Percentiles rank a stretch among this genome's conserved stretches.
Conservation (phyloP, 495 filamentous ascomycete species). For the Tuber melanosporum region DNA sequence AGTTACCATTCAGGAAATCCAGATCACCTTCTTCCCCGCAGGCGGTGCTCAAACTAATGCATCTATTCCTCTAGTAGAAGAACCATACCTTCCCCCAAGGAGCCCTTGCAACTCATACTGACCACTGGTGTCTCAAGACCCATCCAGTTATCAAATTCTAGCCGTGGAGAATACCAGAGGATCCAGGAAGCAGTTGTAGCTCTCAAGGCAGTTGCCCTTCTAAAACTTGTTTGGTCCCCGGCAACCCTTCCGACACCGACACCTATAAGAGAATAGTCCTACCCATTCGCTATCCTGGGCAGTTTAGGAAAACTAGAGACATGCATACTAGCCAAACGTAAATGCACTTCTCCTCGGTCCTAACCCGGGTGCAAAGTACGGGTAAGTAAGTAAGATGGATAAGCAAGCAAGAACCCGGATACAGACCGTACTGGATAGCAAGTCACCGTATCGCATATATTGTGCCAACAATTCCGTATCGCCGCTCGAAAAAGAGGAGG, state of each 20-base stretch:
- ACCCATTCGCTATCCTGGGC: background rate
- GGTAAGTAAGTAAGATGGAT: background rate
- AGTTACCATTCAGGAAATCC: background rate
- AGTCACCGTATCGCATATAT: background rate
- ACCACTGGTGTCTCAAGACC: background rate
- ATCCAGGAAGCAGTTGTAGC: background rate
- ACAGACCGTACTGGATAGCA: background rate
- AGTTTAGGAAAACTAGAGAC: background rate
- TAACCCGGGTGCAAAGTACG: background rate
- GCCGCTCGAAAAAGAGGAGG: background rate
- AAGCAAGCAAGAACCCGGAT: background rate
- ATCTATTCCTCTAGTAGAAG: background rate
- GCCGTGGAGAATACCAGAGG: background rate
- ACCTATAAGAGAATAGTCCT: background rate
- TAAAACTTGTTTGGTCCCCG: background rate
- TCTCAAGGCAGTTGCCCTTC: background rate
- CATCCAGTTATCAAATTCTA: background rate
- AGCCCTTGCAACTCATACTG: background rate
- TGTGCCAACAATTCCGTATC: background rate
- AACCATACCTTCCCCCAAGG: background rate
- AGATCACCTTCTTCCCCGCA: background rate
- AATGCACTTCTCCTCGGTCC: background rate
- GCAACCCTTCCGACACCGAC: background rate
- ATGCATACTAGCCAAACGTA: background rate
- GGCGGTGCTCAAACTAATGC: background rate